Percentiles rank a stretch among this genome's conserved stretches.
Evolutionary conservation across 768 basidiomycete species (phyloP).

Genomic region (Hydnum rufescens): DNA sequence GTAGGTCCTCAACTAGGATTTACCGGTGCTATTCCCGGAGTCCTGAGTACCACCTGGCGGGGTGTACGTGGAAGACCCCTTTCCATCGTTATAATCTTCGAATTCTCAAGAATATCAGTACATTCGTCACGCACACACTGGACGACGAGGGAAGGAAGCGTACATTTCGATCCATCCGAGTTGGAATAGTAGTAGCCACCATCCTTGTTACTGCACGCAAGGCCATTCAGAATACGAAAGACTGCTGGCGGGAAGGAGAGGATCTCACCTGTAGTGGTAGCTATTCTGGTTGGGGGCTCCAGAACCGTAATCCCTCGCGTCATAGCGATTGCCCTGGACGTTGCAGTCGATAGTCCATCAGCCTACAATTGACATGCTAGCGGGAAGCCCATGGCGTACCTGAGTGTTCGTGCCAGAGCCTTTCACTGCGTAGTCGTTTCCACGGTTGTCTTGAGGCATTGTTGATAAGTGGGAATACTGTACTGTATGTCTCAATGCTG

Average conservation of each 20-base stretch:
- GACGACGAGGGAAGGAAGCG: background rate
- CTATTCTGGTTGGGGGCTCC: constrained; percentile 8
- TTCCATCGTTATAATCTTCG: constrained; percentile 11
- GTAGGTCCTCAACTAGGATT: too few relatives aligned
- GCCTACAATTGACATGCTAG: background rate
- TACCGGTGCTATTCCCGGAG: too few relatives aligned
- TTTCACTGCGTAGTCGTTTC: background rate
- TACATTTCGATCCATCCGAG: constrained; percentile 25
- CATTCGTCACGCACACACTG: background rate
- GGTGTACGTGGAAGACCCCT: constrained; percentile 7
- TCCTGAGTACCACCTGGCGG: background rate
- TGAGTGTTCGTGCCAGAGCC: background rate
- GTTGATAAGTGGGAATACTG: background rate
- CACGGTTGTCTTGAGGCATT: background rate
- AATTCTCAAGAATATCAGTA: constrained; percentile 1
- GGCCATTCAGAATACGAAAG: background rate
- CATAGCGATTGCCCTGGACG: constrained; percentile 9
- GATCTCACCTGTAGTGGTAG: constrained; percentile 7
- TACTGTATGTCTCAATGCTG: too few relatives aligned
- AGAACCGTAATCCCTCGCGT: constrained; percentile 9
- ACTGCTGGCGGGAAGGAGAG: background rate
- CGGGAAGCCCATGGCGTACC: background rate
- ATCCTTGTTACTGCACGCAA: background rate
- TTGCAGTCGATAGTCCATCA: background rate
- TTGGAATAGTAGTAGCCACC: constrained; percentile 2